phyloP scores from a whole-genome alignment of 1,139 yeast species.

The Debaryomycetaceae sp. region DNA sequence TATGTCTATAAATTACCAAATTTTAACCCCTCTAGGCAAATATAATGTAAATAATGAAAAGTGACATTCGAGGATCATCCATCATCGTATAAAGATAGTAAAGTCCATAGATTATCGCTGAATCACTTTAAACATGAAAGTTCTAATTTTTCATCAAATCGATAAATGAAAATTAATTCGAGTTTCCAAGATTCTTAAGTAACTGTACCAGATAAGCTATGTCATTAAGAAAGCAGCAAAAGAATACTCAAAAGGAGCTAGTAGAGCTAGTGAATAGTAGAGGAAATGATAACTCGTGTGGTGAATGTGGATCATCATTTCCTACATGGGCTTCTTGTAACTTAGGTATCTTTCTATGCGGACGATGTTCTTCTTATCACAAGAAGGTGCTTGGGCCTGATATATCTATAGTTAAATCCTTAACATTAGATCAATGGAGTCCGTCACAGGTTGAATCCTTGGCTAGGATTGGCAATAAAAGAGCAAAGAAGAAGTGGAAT shows the following conservation, averaged over 20 bases:
- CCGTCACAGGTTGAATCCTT: constrained; percentile 56
- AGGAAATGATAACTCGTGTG: constrained; percentile 58
- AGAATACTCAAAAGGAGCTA: constrained; percentile 39
- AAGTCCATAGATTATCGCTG: too few species aligned
- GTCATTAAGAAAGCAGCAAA: constrained; percentile 30
- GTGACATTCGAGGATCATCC: too few species aligned
- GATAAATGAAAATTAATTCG: not conserved
- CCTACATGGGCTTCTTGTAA: constrained; percentile 57
- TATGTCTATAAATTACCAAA: too few species aligned
- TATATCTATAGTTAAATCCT: constrained; percentile 71
- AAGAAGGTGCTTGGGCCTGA: constrained; percentile 60
- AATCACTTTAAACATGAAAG: too few species aligned
- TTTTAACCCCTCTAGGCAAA: too few species aligned
- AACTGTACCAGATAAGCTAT: constrained; percentile 8
- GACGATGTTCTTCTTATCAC: constrained; percentile 77
- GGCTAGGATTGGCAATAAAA: constrained; percentile 61
- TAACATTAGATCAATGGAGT: constrained; percentile 79
- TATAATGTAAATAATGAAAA: too few species aligned
- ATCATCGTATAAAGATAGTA: too few species aligned
- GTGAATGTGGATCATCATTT: constrained; percentile 62
- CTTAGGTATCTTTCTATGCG: constrained; percentile 68
- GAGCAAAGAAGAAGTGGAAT: constrained; percentile 64
- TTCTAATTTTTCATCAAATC: not conserved
- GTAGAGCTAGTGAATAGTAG: constrained; percentile 40
- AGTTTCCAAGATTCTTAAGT: not conserved